Conservation (phyloP, 768 basidiomycete genomes). For the Rhizopogon roseolus region DNA sequence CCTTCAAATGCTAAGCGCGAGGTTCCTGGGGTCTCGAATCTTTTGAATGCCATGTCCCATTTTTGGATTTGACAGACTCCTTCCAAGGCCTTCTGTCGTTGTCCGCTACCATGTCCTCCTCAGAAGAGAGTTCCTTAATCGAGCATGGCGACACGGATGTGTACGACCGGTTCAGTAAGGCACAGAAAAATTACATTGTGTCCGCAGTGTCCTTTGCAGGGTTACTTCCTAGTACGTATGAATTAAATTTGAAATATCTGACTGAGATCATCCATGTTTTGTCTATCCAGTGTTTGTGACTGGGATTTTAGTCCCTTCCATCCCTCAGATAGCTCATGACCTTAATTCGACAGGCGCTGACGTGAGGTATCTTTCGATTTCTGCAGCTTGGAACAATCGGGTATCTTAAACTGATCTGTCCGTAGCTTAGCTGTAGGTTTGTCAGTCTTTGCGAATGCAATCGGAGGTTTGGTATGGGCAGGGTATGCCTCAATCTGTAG, state of each 20-base stretch:
- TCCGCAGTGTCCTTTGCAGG: constrained; percentile 53
- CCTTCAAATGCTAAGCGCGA: no score
- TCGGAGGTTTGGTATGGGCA: constrained; percentile 43
- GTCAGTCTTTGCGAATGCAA: constrained; percentile 36
- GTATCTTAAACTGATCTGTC: not conserved
- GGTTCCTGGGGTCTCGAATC: no score
- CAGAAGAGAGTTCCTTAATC: constrained; percentile 2
- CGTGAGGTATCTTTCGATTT: constrained; percentile 18
- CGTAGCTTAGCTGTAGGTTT: constrained; percentile 42
- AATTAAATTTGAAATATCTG: not conserved
- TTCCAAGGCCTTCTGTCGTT: not conserved
- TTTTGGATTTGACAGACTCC: no score
- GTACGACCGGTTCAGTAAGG: constrained; percentile 38
- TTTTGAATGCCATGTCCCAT: no score
- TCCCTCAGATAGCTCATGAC: constrained; percentile 30
- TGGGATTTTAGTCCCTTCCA: constrained; percentile 31
- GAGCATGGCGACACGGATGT: not conserved
- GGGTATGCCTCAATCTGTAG: constrained; percentile 41
- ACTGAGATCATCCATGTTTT: not conserved
- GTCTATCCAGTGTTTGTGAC: constrained; percentile 19
- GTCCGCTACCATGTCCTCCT: not conserved
- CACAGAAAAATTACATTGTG: constrained; percentile 45
- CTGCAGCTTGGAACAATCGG: not conserved
- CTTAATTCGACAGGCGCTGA: constrained; percentile 23
- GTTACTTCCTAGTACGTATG: constrained; percentile 48